Conservation (phyloP, 2,329 filamentous ascomycete genomes). For the Neopestalotiopsis clavispora region DNA sequence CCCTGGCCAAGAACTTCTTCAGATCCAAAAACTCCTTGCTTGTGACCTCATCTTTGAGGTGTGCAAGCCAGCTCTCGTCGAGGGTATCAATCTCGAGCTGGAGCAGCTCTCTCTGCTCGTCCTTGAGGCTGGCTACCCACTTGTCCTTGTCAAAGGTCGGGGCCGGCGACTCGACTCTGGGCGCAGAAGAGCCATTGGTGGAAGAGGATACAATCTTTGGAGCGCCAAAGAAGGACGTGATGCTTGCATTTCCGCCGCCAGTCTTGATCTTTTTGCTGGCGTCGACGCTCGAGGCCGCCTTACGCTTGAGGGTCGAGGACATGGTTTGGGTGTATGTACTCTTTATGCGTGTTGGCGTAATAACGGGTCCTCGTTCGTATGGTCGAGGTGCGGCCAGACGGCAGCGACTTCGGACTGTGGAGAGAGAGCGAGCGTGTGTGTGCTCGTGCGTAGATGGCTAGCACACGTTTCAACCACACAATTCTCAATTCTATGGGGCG, state of each 20-base stretch:
- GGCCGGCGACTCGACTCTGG: conserved; percentile 35
- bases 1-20: conserved; percentile 84
- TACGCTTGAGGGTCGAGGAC: conserved; percentile 70
- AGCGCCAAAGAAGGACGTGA: conserved; percentile 86
- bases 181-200: conserved; percentile 24
- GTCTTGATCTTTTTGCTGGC: conserved; percentile 76
- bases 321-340: conserved; percentile 19
- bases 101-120: conserved; percentile 82
- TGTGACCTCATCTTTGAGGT: conserved; percentile 84
- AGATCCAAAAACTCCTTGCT: conserved; percentile 82
- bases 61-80: conserved; percentile 87
- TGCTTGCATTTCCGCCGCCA: conserved; percentile 64
- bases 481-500: not conserved
- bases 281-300: conserved; percentile 55
- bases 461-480: not conserved
- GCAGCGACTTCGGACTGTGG: not conserved
- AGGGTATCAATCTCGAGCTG: conserved; percentile 91
- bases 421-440: not conserved
- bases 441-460: not conserved
- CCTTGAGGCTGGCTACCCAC: conserved; percentile 81
- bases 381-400: not conserved
- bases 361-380: not conserved
- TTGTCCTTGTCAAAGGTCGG: conserved; percentile 83
- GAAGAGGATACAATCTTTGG: conserved; percentile 56
- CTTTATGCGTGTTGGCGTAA: not conserved